Evolutionary conservation across 2,329 filamentous ascomycete species (phyloP), one percentile per base, ranked within the genome.

Genomic region (Penicillium sp.): DNA sequence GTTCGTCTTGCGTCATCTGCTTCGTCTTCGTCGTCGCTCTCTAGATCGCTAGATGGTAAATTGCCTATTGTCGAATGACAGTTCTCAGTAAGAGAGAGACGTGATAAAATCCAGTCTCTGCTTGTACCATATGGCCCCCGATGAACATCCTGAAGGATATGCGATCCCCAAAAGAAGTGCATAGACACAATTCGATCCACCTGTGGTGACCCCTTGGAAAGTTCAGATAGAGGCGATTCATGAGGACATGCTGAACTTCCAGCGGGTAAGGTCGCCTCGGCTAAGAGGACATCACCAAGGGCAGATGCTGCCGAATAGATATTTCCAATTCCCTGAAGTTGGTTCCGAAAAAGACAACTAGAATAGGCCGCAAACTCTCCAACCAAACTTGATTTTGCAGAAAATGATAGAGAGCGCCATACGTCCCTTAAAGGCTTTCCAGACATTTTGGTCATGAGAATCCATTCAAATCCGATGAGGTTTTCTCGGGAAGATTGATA

Each of bases 401-500:
- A 25, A 26, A 55, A 58, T 37, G 58, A 35, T 25, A 53, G 33
- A 53, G 49, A 57, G 12, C 22, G 45, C 48, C 48, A 59, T 2
- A 40, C 3, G 2, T 63, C 51, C 14, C 22, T 12, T 12, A 55
- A 44, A 11, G 49, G 49, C n/a, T 31, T 55, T 35, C 55, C 52
- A 7, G 57, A 41, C 47, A 57, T 23, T 55, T 53, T 53, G 4
- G 49, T 55, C 57, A 60, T 57, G 18, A 55, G 5, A 2, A 60
- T 60, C 57, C 55, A 60, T 60, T 60, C 62, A 53, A 65, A 60
- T 49, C 56, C 61, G 29, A 65, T 54, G 1, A 27, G 31, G 43
- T 49, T 65, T 5, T 60, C 31, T 18, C 55, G 54, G 4, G 55
- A 54, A 20, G 59, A 12, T 41, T 63, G 48, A 23, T 58, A 55